Evolutionary conservation across 148 eudicot genomes (phyloP).

Genomic region (Cornus florida): DNA sequence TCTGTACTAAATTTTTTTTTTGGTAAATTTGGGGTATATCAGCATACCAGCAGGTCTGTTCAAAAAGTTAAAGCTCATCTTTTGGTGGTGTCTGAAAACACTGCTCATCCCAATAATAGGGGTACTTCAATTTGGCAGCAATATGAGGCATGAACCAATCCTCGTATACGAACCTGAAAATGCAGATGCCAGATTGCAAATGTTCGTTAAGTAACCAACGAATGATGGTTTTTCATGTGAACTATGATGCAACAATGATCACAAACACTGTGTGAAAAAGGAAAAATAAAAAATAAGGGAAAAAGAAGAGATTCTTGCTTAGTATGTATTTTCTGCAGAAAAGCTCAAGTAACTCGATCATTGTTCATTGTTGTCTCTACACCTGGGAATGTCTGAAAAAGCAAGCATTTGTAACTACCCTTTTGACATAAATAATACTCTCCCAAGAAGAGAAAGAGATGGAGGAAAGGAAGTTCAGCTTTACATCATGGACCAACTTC

Average conservation of each 20-base stretch:
- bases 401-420: no score
- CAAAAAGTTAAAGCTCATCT: constrained; percentile 68
- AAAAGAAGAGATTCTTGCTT: neutral
- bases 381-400: no score
- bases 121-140: constrained; percentile 74
- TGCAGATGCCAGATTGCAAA: neutral
- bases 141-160: constrained; percentile 91
- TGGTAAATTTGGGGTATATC: neutral
- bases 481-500: no score
- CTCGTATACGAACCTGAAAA: constrained; percentile 71
- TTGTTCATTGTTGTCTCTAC: no score
- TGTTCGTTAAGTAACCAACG: neutral
- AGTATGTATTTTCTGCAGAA: neutral
- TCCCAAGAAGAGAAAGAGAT: no score
- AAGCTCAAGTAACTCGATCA: neutral
- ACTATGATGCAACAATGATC: neutral
- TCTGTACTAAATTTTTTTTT: no score
- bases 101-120: constrained; percentile 81
- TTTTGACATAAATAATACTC: no score
- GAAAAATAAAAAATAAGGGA: neutral
- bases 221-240: neutral
- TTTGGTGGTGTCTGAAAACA: constrained; percentile 49
- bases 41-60: neutral
- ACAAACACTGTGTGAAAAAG: neutral
- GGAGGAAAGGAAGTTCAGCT: no score